Conservation (phyloP, 208 protist genomes). For the Acanthamoeba culbertsoni region DNA sequence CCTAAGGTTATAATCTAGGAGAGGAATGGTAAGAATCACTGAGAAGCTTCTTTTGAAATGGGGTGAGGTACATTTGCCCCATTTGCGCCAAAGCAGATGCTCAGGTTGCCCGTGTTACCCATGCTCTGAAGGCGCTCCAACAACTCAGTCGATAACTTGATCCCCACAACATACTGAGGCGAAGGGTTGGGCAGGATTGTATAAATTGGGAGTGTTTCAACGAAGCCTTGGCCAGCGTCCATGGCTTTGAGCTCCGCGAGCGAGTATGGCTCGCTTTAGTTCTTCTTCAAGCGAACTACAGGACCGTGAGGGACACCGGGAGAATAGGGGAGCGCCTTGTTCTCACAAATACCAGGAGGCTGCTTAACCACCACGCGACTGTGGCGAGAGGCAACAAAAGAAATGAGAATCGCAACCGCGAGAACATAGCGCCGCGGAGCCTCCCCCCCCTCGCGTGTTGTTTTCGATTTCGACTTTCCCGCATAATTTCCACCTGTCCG, state of each 20-base stretch:
- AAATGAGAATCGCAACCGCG: background rate
- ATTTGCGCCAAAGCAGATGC: background rate
- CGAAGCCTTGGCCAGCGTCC: conserved; percentile 20
- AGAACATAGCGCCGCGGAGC: background rate
- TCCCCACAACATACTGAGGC: conserved; percentile 10
- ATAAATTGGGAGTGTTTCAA: conserved; percentile 12
- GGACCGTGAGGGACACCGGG: too few relatives aligned
- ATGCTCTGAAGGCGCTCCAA: conserved; percentile 30
- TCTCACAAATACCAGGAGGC: too few relatives aligned
- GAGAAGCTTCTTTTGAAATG: background rate
- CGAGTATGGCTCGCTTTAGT: too few relatives aligned
- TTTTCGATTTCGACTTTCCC: background rate
- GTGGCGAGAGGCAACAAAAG: background rate
- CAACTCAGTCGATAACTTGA: conserved; percentile 24
- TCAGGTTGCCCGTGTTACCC: background rate
- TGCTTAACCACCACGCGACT: background rate
- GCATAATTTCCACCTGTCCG: background rate
- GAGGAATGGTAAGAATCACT: background rate
- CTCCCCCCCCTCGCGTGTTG: background rate
- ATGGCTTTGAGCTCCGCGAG: background rate
- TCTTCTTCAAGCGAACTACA: too few relatives aligned
- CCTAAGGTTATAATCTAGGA: background rate
- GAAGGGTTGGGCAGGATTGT: background rate
- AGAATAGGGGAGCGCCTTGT: too few relatives aligned
- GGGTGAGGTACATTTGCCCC: background rate